Conservation (phyloP, 139 green algal genomes). For the Chlorokybus atmophyticus region DNA sequence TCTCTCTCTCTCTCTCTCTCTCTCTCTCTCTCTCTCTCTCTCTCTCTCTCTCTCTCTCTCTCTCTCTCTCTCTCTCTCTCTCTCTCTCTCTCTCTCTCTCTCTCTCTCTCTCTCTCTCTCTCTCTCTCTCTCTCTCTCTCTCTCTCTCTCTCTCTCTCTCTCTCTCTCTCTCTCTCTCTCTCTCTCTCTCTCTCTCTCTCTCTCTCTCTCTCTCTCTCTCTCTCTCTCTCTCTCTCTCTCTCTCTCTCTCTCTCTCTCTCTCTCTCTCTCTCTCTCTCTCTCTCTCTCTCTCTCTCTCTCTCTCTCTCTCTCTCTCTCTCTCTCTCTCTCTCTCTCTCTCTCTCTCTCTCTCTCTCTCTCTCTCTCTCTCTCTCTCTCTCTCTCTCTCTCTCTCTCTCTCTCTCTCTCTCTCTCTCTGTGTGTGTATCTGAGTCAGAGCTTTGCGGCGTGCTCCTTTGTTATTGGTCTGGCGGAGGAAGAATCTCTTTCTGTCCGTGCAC, state of each 20-base stretch:
- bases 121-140: background rate
- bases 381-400: constrained; percentile 3
- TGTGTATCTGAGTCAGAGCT: background rate
- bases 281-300: background rate
- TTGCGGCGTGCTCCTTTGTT: too few relatives aligned
- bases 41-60: constrained; percentile 3
- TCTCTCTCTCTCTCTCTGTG: background rate
- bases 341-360: constrained; percentile 3
- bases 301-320: background rate
- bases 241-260: background rate
- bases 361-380: constrained; percentile 3
- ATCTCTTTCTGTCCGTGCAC: too few relatives aligned
- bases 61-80: constrained; percentile 3
- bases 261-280: constrained; percentile 3
- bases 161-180: background rate
- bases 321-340: background rate
- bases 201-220: constrained; percentile 3
- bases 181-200: constrained; percentile 3
- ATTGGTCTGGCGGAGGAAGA: too few relatives aligned
- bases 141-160: background rate
- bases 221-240: constrained; percentile 3
- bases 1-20: constrained; percentile 3
- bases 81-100: background rate
- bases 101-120: background rate
- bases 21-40: constrained; percentile 3